phyloP scores from a whole-genome alignment of 306 rosid species.

The Hylodesmum podocarpum region DNA sequence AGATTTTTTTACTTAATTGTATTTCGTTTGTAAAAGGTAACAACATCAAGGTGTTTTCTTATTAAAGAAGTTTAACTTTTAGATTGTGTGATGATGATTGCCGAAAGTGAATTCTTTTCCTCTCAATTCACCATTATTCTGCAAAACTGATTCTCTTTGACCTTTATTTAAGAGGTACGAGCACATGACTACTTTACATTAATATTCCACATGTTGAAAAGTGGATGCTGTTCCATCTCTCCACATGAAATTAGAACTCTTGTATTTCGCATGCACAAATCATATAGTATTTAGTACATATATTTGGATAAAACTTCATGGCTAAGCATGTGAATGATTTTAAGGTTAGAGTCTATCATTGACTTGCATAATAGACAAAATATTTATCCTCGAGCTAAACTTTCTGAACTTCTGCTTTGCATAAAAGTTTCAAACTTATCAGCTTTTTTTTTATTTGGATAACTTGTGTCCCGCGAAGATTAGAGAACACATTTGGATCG shows the following conservation, averaged over 20 bases:
- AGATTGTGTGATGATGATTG: background rate
- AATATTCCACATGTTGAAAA: background rate
- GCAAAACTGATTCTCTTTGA: background rate
- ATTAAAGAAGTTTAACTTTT: background rate
- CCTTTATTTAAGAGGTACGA: background rate
- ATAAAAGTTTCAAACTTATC: background rate
- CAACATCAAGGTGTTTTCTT: background rate
- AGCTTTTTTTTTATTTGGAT: background rate
- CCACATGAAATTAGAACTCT: conserved; percentile 4
- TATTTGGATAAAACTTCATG: background rate
- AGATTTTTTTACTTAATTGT: background rate
- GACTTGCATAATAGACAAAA: background rate
- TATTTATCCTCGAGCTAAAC: background rate
- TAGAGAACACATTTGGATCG: background rate
- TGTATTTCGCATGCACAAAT: background rate
- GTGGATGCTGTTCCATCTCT: conserved; percentile 9
- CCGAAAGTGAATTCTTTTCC: background rate
- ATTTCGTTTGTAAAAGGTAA: background rate
- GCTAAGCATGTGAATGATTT: background rate
- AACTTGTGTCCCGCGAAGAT: background rate
- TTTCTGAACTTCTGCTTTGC: background rate
- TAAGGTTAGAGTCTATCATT: background rate
- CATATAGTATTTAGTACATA: background rate
- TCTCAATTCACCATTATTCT: background rate
- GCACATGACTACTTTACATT: background rate